Conservation (phyloP, 1,284 basidiomycete species). For the Moesziomyces sp. region DNA sequence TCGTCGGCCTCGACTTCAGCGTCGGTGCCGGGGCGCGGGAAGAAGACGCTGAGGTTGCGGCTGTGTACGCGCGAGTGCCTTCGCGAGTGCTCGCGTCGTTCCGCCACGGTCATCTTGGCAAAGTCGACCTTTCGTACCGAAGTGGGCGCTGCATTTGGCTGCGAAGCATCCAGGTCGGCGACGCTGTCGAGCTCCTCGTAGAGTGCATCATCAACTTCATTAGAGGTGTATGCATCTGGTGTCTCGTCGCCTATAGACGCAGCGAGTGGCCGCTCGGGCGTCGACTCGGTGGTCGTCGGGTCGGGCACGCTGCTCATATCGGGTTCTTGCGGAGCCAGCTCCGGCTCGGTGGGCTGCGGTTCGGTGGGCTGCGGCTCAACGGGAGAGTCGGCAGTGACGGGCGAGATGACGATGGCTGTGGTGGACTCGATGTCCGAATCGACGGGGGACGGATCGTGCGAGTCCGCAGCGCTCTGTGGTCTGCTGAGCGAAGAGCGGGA, state of each 20-base stretch:
- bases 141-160: slow-evolving; percentile 1
- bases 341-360: background rate
- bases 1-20: slow-evolving; percentile 57
- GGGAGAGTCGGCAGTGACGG: background rate
- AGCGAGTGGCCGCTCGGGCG: background rate
- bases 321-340: background rate
- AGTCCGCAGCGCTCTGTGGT: background rate
- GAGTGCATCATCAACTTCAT: slow-evolving; percentile 31
- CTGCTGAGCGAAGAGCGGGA: background rate
- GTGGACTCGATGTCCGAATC: background rate
- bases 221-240: background rate
- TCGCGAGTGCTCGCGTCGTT: slow-evolving; percentile 63
- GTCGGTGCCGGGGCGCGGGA: slow-evolving; percentile 63
- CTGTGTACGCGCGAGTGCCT: slow-evolving; percentile 57
- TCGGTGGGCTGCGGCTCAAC: background rate
- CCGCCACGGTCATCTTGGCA: slow-evolving; percentile 53
- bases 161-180: slow-evolving; percentile 22
- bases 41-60: slow-evolving; percentile 65
- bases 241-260: background rate
- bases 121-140: slow-evolving; percentile 15
- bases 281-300: background rate
- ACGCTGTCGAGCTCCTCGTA: slow-evolving; percentile 46
- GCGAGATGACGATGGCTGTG: background rate
- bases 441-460: background rate
- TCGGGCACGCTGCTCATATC: background rate